Conservation (phyloP, 1,139 yeast species). For the Saccharomyces hybrid region DNA sequence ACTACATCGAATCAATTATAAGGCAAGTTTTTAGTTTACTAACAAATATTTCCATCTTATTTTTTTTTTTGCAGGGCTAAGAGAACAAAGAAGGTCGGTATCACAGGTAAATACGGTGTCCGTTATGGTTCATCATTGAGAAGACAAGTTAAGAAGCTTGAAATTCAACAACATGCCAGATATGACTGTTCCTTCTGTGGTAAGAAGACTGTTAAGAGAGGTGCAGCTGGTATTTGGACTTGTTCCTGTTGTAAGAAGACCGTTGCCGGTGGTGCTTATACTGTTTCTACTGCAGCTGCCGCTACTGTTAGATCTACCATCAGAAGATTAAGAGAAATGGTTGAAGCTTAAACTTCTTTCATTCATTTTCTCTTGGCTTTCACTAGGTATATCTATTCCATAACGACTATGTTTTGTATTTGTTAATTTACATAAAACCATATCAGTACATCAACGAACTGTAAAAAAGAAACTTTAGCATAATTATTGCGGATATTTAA, state of each 20-base stretch:
- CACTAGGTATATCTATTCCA: not conserved
- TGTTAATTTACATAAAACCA: not conserved
- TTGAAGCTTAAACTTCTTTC: slow-evolving; percentile 72
- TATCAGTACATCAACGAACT: not conserved
- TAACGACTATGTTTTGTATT: not conserved
- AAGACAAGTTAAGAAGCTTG: slow-evolving; percentile 99
- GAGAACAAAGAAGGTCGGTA: slow-evolving; percentile 99
- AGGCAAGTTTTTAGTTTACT: not conserved
- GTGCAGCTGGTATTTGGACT: slow-evolving; percentile 98
- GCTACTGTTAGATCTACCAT: slow-evolving; percentile 99
- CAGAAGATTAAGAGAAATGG: slow-evolving; percentile 99
- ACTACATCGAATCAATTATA: not conserved
- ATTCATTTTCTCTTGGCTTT: not conserved
- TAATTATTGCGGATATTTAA: not conserved
- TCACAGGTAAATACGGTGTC: slow-evolving; percentile 99
- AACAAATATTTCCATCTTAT: not conserved
- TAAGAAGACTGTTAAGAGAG: slow-evolving; percentile 96
- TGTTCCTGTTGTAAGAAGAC: slow-evolving; percentile 93
- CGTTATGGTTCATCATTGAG: slow-evolving; percentile 99
- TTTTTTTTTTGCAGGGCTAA: slow-evolving; percentile 61
- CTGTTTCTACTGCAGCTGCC: slow-evolving; percentile 98
- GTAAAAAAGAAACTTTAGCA: not conserved
- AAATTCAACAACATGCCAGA: slow-evolving; percentile 97
- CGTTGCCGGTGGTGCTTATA: slow-evolving; percentile 99
- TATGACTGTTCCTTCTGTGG: slow-evolving; percentile 99